Base-by-base conservation (phyloP, 768 basidiomycete genomes). In the Mycena venus region DNA sequence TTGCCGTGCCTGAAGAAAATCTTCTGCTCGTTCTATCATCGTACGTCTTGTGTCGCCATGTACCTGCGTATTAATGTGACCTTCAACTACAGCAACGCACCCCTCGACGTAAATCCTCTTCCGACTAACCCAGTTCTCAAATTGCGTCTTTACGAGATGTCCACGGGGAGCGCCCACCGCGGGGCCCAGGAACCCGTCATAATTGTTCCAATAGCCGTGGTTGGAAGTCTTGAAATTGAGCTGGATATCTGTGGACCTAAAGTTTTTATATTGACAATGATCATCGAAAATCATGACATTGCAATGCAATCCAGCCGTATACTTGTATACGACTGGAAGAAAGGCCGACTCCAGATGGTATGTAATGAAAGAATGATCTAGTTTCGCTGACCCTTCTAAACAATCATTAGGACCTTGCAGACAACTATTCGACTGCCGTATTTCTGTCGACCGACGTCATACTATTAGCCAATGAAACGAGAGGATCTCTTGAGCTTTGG, bases 241-340 rank as follows among this genome's bases (percentile, higher is more conserved):
- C 1, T 69, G 44, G 58, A 69, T 29, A 49, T 59, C n/a, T 59
- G 44, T 32, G 68, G 44, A 12, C 10, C 42, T 0, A 60, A 51
- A 25, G 32, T 61, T 8, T 21, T 25, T 21, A 17, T 61, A 14
- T 27, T 51, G 10, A 27, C n/a, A n/a, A n/a, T n/a, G n/a, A n/a
- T n/a, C n/a, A n/a, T n/a, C n/a, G n/a, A n/a, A n/a, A n/a, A n/a
- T n/a, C n/a, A n/a, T 3, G 8, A 9, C 10, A n/a, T 47, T n/a
- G 23, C 49, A 15, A 32, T n/a, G 12, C 15, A 47, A 32, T n/a
- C 42, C 23, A 23, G 15, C 47, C 58, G 34, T 23, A 15, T 69
- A 3, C 15, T 59, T 10, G 31, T 69, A 25, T 69, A 69, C 32
- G 68, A 69, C 29, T 60, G 68, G 68, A 49, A 36, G 19, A 21